Conservation (phyloP, 2,329 filamentous ascomycete genomes). For the Hypoxylon sp. region DNA sequence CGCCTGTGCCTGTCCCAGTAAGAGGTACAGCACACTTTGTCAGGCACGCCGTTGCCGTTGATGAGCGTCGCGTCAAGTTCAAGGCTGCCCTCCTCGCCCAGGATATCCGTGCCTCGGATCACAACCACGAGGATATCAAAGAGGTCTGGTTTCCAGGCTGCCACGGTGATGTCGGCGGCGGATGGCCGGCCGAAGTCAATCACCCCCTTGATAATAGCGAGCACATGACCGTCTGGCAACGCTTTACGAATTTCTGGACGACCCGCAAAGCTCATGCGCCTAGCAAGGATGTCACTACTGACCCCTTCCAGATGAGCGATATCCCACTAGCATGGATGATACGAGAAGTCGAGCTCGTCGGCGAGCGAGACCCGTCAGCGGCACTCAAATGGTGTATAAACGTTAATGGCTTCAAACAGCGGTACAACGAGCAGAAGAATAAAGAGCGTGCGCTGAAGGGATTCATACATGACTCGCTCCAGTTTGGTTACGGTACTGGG, state of each 20-base stretch:
- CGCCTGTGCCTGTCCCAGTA: conserved; percentile 57
- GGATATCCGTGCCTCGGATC: conserved; percentile 53
- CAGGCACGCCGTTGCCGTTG: conserved; percentile 67
- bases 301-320: conserved; percentile 63
- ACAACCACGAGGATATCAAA: conserved; percentile 59
- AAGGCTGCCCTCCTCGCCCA: conserved; percentile 64
- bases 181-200: conserved; percentile 59
- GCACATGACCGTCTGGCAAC: conserved; percentile 54
- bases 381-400: conserved; percentile 57
- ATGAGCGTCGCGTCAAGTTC: conserved; percentile 70
- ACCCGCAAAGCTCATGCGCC: conserved; percentile 54
- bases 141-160: conserved; percentile 71
- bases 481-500: conserved; percentile 56
- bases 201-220: conserved; percentile 46
- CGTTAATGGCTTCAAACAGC: conserved; percentile 53
- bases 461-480: conserved; percentile 58
- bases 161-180: conserved; percentile 69
- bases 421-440: conserved; percentile 48
- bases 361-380: conserved; percentile 50
- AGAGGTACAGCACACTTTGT: conserved; percentile 62
- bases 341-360: conserved; percentile 61
- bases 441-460: conserved; percentile 54
- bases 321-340: conserved; percentile 69
- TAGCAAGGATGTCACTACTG: conserved; percentile 52
- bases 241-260: conserved; percentile 56